phyloP scores from a whole-genome alignment of 2,329 filamentous ascomycete genomes.

The Karstenula rhodostoma region DNA sequence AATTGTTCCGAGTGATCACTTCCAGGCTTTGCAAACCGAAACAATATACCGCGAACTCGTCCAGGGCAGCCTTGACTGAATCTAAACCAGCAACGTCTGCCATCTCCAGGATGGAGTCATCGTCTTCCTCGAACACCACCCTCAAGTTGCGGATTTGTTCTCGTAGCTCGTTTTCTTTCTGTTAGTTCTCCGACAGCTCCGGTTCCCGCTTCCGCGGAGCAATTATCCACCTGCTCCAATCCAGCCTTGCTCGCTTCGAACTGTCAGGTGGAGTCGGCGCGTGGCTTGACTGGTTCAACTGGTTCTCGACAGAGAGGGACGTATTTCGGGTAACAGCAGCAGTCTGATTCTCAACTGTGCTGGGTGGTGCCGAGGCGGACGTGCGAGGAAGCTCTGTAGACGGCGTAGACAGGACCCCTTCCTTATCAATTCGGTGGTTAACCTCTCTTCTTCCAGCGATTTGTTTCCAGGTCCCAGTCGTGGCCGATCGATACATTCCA shows the following conservation, averaged over 20 bases:
- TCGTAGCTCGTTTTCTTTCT: not conserved
- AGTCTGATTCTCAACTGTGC: not conserved
- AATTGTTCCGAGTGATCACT: too few species aligned
- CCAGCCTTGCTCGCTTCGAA: not conserved
- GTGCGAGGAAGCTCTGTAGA: not conserved
- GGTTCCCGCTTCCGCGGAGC: not conserved
- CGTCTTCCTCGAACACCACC: not conserved
- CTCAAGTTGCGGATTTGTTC: not conserved
- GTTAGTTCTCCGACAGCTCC: not conserved
- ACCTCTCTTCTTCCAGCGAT: not conserved
- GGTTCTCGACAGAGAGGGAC: not conserved
- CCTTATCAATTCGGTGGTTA: not conserved
- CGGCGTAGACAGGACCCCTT: not conserved
- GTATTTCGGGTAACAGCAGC: not conserved
- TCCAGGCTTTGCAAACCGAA: too few species aligned
- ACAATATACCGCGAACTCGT: not conserved
- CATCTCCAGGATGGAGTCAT: not conserved
- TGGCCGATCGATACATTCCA: not conserved
- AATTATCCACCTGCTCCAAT: not conserved
- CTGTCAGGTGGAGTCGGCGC: not conserved
- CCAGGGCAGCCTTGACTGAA: not conserved
- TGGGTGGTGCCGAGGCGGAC: not conserved
- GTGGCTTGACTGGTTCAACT: not conserved
- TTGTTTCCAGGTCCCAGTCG: not conserved
- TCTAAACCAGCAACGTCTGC: not conserved